Conservation (phyloP, 1,284 basidiomycete genomes). For the Moesziomyces antarcticus region DNA sequence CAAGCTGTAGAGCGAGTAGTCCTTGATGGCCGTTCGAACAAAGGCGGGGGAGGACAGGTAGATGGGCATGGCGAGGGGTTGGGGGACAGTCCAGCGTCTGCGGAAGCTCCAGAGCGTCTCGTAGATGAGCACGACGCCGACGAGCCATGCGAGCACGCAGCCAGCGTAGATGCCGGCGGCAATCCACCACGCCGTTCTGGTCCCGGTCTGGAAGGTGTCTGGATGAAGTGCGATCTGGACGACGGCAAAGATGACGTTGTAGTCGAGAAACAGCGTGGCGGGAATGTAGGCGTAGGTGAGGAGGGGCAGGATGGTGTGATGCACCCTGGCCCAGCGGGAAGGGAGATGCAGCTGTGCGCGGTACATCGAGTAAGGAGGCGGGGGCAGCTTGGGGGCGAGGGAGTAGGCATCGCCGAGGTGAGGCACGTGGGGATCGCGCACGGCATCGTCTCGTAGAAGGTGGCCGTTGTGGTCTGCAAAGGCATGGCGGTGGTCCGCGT, state of each 20-base stretch:
- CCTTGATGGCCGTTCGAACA: conserved; percentile 33
- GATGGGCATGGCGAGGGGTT: conserved; percentile 45
- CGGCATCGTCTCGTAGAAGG: conserved; percentile 1
- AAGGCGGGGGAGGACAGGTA: conserved; percentile 51
- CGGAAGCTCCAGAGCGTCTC: conserved; percentile 36
- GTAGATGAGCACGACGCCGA: conserved; percentile 47
- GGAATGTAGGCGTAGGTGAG: conserved; percentile 57
- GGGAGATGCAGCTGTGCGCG: conserved; percentile 12
- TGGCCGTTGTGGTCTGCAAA: not conserved
- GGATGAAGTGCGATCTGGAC: conserved; percentile 58
- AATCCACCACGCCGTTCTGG: conserved; percentile 49
- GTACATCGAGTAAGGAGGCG: conserved; percentile 21
- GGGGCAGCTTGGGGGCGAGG: conserved; percentile 27
- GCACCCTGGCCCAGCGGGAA: conserved; percentile 28
- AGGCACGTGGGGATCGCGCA: conserved; percentile 11
- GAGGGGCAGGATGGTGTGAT: conserved; percentile 44
- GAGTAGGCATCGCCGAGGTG: conserved; percentile 23
- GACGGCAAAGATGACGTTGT: conserved; percentile 62
- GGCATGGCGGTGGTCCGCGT: conserved; percentile 1
- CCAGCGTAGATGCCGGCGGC: conserved; percentile 43
- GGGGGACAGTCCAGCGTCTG: conserved; percentile 28
- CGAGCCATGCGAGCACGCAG: conserved; percentile 37
- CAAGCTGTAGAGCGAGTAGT: conserved; percentile 51
- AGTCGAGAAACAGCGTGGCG: conserved; percentile 66
- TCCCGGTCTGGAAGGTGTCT: conserved; percentile 16